Base-by-base conservation (phyloP, 768 basidiomycete species). In the Thelephora aurantiotincta region DNA sequence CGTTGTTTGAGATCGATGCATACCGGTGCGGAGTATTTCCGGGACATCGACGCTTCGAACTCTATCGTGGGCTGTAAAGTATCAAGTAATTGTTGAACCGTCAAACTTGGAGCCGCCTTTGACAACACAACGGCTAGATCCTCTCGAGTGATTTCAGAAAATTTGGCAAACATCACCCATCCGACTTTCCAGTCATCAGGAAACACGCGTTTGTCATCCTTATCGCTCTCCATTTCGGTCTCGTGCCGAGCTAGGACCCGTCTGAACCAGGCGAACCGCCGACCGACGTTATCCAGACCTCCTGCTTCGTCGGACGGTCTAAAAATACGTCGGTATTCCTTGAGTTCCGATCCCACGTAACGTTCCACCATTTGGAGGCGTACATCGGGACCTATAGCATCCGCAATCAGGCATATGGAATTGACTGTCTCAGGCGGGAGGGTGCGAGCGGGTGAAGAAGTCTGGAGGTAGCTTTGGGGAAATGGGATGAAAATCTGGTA, bases 291-390 rank as follows among this genome's bases (percentile, higher is more conserved):
- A 66, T 99, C 96, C 42, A 99, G 70, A 56, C 96, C 90, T 3
- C 94, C 96, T 1, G 96, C 91, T 63, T 98, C 96, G 52, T 96
- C 92, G 5, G 80, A 81, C 6, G 86, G 77, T 44, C 86, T 79
- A 66, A 99, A 98, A 59, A 99, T 93, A 18, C 92, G 82, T 11
- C 92, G 81, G 60, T 98, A 99, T 60, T 98, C 96, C 59, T 90
- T 89, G 20, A 99, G 72, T 55, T 96, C 89, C 13, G 93, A 72
- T 9, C 83, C 77, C 18, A 89, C 80, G 57, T 96, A 96, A 45
- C 91, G 82, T 46, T 93, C 88, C 11, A 98, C 71, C 47, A 96
- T 73, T 48, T 85, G 80, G 9, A 62, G 69, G 59, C 86, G 82
- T 50, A 89, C 81, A 50, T 98, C 94, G 5, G 70, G 65, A 1